A percentile compares a stretch with the other conserved stretches of the same genome.
Conservation (phyloP, 2,329 filamentous ascomycete genomes). For the Penicillium sumatraense region DNA sequence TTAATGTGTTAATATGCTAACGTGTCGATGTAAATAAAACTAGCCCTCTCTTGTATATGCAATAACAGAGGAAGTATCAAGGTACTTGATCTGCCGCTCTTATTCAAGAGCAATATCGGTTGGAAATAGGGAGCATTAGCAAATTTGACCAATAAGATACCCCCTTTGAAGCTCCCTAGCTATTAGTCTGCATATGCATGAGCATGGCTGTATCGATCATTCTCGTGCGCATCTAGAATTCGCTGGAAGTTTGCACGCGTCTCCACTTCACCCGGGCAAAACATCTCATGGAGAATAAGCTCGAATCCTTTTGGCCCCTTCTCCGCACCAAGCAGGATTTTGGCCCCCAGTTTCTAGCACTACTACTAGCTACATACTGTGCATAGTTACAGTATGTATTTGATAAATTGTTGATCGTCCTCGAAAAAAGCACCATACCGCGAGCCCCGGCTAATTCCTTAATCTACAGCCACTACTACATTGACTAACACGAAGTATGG, state of each 20-base stretch:
- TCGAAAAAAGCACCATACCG: neutral
- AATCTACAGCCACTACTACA: no score
- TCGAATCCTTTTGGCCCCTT: neutral
- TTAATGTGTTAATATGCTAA: no score
- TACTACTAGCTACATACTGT: no score
- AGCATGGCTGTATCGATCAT: neutral
- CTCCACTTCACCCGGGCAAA: slow-evolving; percentile 8
- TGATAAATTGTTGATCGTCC: no score
- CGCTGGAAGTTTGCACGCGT: neutral
- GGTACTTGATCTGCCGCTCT: neutral
- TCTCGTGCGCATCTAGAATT: slow-evolving; percentile 4
- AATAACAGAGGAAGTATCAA: neutral
- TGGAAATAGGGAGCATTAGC: neutral
- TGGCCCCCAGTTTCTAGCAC: neutral
- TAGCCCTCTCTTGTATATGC: neutral
- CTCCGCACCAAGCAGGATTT: neutral
- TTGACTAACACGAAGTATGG: no score
- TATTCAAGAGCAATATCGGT: neutral
- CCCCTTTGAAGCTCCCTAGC: neutral
- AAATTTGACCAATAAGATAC: neutral
- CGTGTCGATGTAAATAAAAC: neutral
- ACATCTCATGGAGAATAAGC: slow-evolving; percentile 3
- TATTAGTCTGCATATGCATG: neutral
- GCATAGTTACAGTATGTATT: no score
- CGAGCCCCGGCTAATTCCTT: neutral